phyloP scores from a whole-genome alignment of 2,329 filamentous ascomycete genomes.

The Alternaria triticimaculans region DNA sequence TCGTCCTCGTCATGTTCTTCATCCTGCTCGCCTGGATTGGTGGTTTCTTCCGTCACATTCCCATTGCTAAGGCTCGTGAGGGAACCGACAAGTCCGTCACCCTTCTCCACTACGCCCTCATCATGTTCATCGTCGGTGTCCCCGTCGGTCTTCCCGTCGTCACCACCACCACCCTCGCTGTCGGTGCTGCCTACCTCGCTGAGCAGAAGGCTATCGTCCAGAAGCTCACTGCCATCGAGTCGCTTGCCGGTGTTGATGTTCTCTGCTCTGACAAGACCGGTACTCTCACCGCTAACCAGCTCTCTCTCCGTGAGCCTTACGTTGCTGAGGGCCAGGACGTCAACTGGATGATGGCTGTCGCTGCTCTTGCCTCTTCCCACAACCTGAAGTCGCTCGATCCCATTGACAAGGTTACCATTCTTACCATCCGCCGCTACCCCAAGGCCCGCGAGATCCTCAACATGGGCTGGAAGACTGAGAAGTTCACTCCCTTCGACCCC shows the following conservation, averaged over 20 bases:
- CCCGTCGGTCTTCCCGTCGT: conserved; percentile 80
- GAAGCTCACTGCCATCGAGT: conserved; percentile 81
- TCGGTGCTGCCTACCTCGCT: conserved; percentile 78
- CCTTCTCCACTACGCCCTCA: conserved; percentile 59
- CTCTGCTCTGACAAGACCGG: conserved; percentile 85
- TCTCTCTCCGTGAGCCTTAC: conserved; percentile 78
- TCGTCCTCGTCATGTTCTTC: conserved; percentile 79
- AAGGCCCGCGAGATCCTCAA: conserved; percentile 78
- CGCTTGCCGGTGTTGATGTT: conserved; percentile 69
- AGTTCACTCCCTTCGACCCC: conserved; percentile 79
- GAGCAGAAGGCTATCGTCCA: conserved; percentile 81
- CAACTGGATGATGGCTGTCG: conserved; percentile 86
- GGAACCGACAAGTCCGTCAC: conserved; percentile 62
- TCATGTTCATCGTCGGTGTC: conserved; percentile 76
- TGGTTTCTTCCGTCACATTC: conserved; percentile 76
- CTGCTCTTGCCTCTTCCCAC: conserved; percentile 77
- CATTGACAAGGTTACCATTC: conserved; percentile 80
- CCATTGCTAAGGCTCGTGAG: conserved; percentile 64
- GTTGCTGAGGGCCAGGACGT: conserved; percentile 78
- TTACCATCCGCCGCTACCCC: conserved; percentile 77
- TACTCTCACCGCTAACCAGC: conserved; percentile 77
- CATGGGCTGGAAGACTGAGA: conserved; percentile 77
- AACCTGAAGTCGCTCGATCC: conserved; percentile 80
- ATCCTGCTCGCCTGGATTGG: conserved; percentile 78
- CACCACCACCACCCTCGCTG: conserved; percentile 77